Evolutionary conservation across 2,329 filamentous ascomycete genomes (phyloP), one percentile per base, ranked within the genome.

Genomic region (Pestalotiopsis sp.): DNA sequence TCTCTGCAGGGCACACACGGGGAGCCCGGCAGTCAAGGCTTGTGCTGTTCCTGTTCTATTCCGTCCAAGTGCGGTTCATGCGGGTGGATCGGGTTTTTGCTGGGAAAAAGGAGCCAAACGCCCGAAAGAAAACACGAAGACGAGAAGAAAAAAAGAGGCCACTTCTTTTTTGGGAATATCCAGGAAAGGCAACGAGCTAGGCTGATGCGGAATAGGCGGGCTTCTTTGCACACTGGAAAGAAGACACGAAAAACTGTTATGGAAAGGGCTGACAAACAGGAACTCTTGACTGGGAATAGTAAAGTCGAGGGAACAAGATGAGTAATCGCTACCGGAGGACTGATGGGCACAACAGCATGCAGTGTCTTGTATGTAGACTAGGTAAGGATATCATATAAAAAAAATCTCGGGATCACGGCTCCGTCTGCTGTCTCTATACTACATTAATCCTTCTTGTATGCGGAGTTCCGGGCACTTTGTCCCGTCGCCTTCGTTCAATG

Each of bases 51-150:
- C 22, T 52, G 20, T 52, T 52, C 44, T 52, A 9, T 61, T 61
- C 30, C 9, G 56, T 58, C 44, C 56, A 58, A 58, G 56, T 58
- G 56, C 24, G 30, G 30, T 64, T 64, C 40, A 65, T 65, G 63
- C 63, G 24, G 40, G 44, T 65, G 63, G 63, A 57, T 35, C 44
- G 61, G 20, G 30, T 9, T 48, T 20, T 20, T 44, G 4, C 40
- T 44, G 17, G 14, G 40, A 44, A 52, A 52, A 52, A 52, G n/a
- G 44, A 20, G 44, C 7, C 7, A 52, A 52, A n/a, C 9, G 7
- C 44, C 20, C 17, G 44, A 52, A 7, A 52, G 7, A 22, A 9
- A 52, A n/a, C n/a, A n/a, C n/a, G 14, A 48, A 48, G 7, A n/a
- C 17, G 20, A n/a, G 20, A n/a, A 7, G 3, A 9, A 52, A 52